Evolutionary conservation across 306 rosid genomes (phyloP).

Genomic region (Geum urbanum): DNA sequence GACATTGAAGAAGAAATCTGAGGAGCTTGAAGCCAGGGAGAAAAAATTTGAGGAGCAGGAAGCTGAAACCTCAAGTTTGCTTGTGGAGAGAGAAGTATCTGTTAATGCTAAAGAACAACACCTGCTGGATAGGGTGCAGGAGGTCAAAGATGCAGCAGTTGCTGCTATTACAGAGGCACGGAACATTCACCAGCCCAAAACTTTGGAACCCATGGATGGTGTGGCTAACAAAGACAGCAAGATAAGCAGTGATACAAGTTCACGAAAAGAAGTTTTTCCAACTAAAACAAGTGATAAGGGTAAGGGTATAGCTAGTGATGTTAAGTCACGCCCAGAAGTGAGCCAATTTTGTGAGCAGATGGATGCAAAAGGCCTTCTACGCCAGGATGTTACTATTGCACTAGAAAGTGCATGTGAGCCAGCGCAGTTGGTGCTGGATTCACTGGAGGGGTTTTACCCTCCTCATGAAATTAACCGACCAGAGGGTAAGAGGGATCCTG

Average conservation of each 20-base stretch:
- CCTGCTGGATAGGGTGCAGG: constrained; percentile 69
- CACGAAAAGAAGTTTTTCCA: constrained; percentile 49
- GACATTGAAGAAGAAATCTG: constrained; percentile 40
- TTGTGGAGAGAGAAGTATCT: constrained; percentile 52
- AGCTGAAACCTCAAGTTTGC: constrained; percentile 35
- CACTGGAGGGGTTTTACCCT: constrained; percentile 81
- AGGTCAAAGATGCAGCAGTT: constrained; percentile 69
- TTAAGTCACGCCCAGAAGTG: constrained; percentile 62
- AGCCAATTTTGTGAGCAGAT: constrained; percentile 53
- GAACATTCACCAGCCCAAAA: constrained; percentile 36
- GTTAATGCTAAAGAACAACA: constrained; percentile 65
- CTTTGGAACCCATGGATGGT: constrained; percentile 40
- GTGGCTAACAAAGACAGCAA: constrained; percentile 47
- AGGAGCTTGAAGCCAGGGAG: constrained; percentile 61
- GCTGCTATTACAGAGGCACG: constrained; percentile 56
- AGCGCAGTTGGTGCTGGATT: constrained; percentile 70
- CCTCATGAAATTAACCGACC: constrained; percentile 47
- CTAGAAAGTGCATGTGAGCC: constrained; percentile 61
- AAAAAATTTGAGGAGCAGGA: constrained; percentile 47
- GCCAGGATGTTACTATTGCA: constrained; percentile 67
- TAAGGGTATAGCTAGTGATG: constrained; percentile 50
- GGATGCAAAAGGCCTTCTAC: constrained; percentile 74
- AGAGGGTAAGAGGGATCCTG: constrained; percentile 51
- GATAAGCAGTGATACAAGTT: constrained; percentile 66
- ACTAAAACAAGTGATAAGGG: constrained; percentile 48